phyloP scores from a whole-genome alignment of 805 yeast genomes.

The Hemisphaericaspora nanyangensis region DNA sequence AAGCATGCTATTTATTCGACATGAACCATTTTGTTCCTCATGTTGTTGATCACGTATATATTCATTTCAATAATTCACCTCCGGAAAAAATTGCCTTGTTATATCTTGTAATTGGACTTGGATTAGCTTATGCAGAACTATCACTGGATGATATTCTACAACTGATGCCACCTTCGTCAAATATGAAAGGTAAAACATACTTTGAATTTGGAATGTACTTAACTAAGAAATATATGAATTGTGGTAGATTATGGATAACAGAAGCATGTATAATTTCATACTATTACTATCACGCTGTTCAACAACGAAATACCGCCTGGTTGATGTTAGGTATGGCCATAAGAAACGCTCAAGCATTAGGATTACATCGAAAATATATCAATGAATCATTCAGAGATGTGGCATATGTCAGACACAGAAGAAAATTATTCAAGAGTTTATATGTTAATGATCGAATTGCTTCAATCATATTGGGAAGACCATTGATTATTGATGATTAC shows the following conservation, averaged over 20 bases:
- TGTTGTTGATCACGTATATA: conserved; percentile 34
- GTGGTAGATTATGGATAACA: conserved; percentile 38
- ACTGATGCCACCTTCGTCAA: conserved; percentile 12
- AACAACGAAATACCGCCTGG: conserved; percentile 42
- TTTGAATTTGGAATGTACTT: conserved; percentile 33
- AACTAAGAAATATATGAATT: conserved; percentile 27
- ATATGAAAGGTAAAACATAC: conserved; percentile 12
- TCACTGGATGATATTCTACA: conserved; percentile 13
- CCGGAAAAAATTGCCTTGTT: conserved; percentile 25
- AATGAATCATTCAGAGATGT: conserved; percentile 21
- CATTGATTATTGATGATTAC: conserved; percentile 29
- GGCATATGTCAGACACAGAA: conserved; percentile 4
- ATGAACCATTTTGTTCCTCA: conserved; percentile 28
- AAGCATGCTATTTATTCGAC: conserved; percentile 5
- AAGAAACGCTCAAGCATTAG: conserved; percentile 40
- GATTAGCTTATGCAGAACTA: conserved; percentile 29
- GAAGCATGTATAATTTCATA: conserved; percentile 36
- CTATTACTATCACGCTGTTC: conserved; percentile 35
- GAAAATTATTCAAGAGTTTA: conserved; percentile 12
- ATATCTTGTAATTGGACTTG: conserved; percentile 38
- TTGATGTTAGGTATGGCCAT: conserved; percentile 38
- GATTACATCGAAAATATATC: conserved; percentile 34
- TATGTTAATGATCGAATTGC: conserved; percentile 33
- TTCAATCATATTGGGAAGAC: conserved; percentile 33
- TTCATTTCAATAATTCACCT: conserved; percentile 8